Conservation (phyloP, 306 rosid species). For the Trifolium pratense region DNA sequence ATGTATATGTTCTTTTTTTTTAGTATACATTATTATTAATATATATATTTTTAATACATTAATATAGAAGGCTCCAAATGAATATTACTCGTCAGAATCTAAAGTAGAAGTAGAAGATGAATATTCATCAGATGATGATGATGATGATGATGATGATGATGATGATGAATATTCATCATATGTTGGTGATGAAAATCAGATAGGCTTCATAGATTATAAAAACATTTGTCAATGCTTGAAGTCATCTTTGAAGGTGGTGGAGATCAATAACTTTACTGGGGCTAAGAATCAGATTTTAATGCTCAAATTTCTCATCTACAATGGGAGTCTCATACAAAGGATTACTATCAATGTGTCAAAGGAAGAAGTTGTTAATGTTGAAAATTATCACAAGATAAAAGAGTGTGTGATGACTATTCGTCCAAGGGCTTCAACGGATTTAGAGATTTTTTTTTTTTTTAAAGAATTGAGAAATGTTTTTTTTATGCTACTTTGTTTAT, state of each 20-base stretch:
- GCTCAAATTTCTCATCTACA: not conserved
- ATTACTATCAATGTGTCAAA: not conserved
- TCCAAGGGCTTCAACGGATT: conserved; percentile 14
- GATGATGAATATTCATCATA: too few species aligned
- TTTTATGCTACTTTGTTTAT: not conserved
- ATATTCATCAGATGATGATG: not conserved
- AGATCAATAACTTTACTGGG: conserved; percentile 19
- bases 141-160: too few species aligned
- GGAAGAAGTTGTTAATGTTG: not conserved
- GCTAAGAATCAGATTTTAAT: not conserved
- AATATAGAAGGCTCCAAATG: conserved; percentile 14
- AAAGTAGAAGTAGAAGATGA: not conserved
- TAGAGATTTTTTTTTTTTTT: conserved; percentile 24
- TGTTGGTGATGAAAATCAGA: not conserved
- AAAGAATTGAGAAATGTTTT: not conserved
- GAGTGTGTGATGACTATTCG: not conserved
- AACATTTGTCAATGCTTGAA: not conserved
- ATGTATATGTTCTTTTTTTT: too few species aligned
- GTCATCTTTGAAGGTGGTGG: conserved; percentile 34
- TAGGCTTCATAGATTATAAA: too few species aligned
- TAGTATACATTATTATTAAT: not conserved
- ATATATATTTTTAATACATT: not conserved
- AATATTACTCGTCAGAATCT: not conserved
- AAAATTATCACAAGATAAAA: not conserved
- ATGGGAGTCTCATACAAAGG: conserved; percentile 17